Percentiles rank a stretch among this genome's conserved stretches.
Evolutionary conservation across 2,329 filamentous ascomycete species (phyloP).

Genomic region (Cladosporium sphaerospermum): DNA sequence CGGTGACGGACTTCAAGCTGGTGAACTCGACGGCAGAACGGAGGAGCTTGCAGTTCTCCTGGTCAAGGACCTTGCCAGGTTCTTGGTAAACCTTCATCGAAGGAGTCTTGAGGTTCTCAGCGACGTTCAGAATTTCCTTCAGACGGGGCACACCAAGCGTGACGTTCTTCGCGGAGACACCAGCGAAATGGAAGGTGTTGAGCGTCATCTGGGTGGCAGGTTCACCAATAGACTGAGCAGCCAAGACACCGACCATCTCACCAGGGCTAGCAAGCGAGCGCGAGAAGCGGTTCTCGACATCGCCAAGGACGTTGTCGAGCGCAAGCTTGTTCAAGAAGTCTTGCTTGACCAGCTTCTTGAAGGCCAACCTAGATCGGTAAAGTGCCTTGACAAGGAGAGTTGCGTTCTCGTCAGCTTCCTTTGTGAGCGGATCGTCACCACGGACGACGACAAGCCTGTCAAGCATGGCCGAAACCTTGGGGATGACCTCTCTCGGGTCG

Average conservation of each 20-base stretch:
- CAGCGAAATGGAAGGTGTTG: slow-evolving; percentile 99
- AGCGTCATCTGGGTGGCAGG: slow-evolving; percentile 98
- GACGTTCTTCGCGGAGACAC: slow-evolving; percentile 99
- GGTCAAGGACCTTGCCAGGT: slow-evolving; percentile 52
- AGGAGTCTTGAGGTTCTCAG: slow-evolving; percentile 96
- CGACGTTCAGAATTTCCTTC: slow-evolving; percentile 98
- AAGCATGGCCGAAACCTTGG: slow-evolving; percentile 67
- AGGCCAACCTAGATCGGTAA: slow-evolving; percentile 80
- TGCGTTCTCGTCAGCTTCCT: slow-evolving; percentile 80
- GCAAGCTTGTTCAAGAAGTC: slow-evolving; percentile 85
- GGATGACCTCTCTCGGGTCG: slow-evolving; percentile 80
- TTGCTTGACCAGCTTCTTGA: slow-evolving; percentile 83
- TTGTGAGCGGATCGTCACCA: slow-evolving; percentile 72
- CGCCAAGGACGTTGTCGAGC: slow-evolving; percentile 85
- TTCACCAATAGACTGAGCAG: slow-evolving; percentile 97
- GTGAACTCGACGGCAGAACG: slow-evolving; percentile 92
- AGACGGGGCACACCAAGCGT: slow-evolving; percentile 97
- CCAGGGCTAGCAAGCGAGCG: slow-evolving; percentile 82
- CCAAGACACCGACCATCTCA: slow-evolving; percentile 97
- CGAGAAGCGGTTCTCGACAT: slow-evolving; percentile 82
- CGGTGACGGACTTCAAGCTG: slow-evolving; percentile 82
- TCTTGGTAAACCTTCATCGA: slow-evolving; percentile 90
- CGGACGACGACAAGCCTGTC: slow-evolving; percentile 78
- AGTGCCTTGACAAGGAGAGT: slow-evolving; percentile 90
- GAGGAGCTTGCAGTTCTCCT: slow-evolving; percentile 76